phyloP scores from a whole-genome alignment of 2,329 filamentous ascomycete species.

The Fusarium sp. region DNA sequence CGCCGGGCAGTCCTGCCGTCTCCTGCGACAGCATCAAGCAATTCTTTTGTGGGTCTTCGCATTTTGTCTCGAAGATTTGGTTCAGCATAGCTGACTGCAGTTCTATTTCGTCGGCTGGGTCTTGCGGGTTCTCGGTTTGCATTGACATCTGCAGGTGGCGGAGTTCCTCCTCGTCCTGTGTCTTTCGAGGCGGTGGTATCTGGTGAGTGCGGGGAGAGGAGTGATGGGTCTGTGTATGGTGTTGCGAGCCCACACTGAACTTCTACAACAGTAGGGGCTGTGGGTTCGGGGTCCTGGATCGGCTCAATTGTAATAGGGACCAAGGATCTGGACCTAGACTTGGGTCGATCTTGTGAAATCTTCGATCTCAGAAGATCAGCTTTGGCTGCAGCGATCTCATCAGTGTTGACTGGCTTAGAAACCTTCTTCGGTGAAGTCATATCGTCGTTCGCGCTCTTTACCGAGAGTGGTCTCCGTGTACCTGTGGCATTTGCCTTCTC shows the following conservation, averaged over 20 bases:
- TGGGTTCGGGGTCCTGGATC: slow-evolving; percentile 26
- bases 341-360: slow-evolving; percentile 42
- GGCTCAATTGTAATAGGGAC: slow-evolving; percentile 40
- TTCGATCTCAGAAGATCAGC: slow-evolving; percentile 50
- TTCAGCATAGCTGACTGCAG: slow-evolving; percentile 82
- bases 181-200: slow-evolving; percentile 55
- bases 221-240: slow-evolving; percentile 54
- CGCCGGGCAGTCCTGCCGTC: slow-evolving; percentile 66
- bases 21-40: slow-evolving; percentile 79
- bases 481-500: slow-evolving; percentile 49
- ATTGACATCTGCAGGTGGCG: slow-evolving; percentile 69
- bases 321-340: slow-evolving; percentile 46
- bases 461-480: slow-evolving; percentile 62
- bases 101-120: slow-evolving; percentile 73
- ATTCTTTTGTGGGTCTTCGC: slow-evolving; percentile 80
- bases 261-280: slow-evolving; percentile 28
- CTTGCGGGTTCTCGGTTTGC: slow-evolving; percentile 68
- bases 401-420: slow-evolving; percentile 49
- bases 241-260: slow-evolving; percentile 40
- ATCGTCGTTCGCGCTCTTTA: slow-evolving; percentile 71
- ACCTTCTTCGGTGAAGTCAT: slow-evolving; percentile 69
- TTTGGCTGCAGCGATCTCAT: slow-evolving; percentile 57
- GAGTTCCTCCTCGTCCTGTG: slow-evolving; percentile 62
- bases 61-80: slow-evolving; percentile 86
- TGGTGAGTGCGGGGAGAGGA: slow-evolving; percentile 63